phyloP scores from a whole-genome alignment of 352 stramenopile species.

The Globisporangium mamillatum region DNA sequence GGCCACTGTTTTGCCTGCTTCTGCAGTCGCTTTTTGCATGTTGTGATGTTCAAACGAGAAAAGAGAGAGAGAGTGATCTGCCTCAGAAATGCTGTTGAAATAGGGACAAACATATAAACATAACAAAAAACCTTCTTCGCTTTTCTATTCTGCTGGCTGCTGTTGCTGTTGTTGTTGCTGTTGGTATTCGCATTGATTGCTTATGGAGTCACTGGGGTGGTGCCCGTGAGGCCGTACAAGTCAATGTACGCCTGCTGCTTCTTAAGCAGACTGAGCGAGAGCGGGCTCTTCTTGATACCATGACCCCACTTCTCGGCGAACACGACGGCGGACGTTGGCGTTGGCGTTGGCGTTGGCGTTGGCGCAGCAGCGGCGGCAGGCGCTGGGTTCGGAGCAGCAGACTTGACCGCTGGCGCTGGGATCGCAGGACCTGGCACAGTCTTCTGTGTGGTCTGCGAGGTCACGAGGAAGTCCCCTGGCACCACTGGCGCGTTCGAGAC shows the following conservation, averaged over 20 bases:
- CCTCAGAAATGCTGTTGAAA: not conserved
- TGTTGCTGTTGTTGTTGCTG: conserved; percentile 16
- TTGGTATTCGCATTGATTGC: conserved; percentile 34
- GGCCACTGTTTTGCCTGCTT: not conserved
- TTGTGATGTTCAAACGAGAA: not conserved
- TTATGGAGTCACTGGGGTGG: conserved; percentile 39
- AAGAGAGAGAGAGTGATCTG: not conserved
- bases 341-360: conserved; percentile 17
- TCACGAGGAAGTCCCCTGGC: conserved; percentile 63
- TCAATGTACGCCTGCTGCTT: conserved; percentile 86
- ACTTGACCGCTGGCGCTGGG: conserved; percentile 22
- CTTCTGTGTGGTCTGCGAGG: conserved; percentile 61
- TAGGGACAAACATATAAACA: not conserved
- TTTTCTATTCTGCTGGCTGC: conserved; percentile 13
- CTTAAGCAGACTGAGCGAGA: conserved; percentile 77
- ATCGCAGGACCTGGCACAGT: conserved; percentile 36
- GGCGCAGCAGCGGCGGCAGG: conserved; percentile 24
- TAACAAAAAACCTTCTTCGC: not conserved
- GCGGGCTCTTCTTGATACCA: conserved; percentile 75
- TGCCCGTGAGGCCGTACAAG: conserved; percentile 79
- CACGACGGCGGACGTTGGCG: conserved; percentile 16
- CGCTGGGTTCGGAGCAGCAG: conserved; percentile 5
- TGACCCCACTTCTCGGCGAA: conserved; percentile 79
- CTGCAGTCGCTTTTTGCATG: not conserved
- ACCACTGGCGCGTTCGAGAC: conserved; percentile 46